phyloP scores from a whole-genome alignment of 2,329 filamentous ascomycete genomes.

The Escovopsis sp. region DNA sequence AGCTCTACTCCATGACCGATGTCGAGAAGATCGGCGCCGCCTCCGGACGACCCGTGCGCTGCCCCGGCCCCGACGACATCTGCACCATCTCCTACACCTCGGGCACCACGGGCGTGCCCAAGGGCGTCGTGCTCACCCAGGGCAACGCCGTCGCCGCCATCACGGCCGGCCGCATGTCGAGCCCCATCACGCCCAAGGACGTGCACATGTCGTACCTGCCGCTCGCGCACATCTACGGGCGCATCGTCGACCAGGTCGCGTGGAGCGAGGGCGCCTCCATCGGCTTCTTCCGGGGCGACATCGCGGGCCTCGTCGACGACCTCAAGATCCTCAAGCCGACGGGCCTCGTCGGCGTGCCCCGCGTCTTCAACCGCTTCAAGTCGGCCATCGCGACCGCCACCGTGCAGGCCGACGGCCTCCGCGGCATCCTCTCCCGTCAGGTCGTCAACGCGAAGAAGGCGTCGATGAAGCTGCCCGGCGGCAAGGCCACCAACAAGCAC shows the following conservation, averaged over 20 bases:
- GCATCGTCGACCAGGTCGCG: slow-evolving; percentile 62
- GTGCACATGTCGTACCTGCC: slow-evolving; percentile 76
- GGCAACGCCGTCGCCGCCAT: slow-evolving; percentile 62
- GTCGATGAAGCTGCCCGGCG: slow-evolving; percentile 54
- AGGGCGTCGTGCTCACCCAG: slow-evolving; percentile 75
- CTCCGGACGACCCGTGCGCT: slow-evolving; percentile 52
- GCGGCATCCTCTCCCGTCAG: slow-evolving; percentile 65
- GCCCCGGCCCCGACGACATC: slow-evolving; percentile 59
- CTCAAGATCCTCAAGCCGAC: slow-evolving; percentile 76
- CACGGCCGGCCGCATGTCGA: slow-evolving; percentile 41
- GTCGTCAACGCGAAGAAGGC: slow-evolving; percentile 69
- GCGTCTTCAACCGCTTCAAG: slow-evolving; percentile 83
- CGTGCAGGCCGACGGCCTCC: slow-evolving; percentile 62
- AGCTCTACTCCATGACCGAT: slow-evolving; percentile 63
- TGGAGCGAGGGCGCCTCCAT: slow-evolving; percentile 59
- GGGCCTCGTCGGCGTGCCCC: slow-evolving; percentile 73
- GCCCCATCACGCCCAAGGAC: slow-evolving; percentile 36
- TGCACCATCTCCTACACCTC: slow-evolving; percentile 88
- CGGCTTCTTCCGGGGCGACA: slow-evolving; percentile 90
- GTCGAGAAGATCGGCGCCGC: slow-evolving; percentile 69
- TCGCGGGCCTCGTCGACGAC: slow-evolving; percentile 75
- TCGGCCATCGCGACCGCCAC: slow-evolving; percentile 68
- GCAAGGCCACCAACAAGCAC: slow-evolving; percentile 65
- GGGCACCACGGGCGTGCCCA: slow-evolving; percentile 68
- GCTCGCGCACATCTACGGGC: slow-evolving; percentile 84